Evolutionary conservation across 1,284 basidiomycete genomes (phyloP).

Genomic region (Naganishia cerealis): DNA sequence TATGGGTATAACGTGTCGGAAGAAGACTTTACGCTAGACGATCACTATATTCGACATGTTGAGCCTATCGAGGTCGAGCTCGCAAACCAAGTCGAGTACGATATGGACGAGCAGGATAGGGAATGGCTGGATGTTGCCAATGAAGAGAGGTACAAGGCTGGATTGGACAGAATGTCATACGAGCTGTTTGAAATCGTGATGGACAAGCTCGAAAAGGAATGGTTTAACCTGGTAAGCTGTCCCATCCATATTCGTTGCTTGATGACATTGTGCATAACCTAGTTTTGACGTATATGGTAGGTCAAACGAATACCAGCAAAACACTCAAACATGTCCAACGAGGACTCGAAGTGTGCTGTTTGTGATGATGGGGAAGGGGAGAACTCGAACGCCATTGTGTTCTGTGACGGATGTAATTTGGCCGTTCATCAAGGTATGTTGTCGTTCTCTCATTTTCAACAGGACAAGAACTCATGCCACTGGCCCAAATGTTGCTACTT

Average conservation of each 20-base stretch:
- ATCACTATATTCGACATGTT: conserved; percentile 84
- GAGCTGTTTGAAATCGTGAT: conserved; percentile 95
- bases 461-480: not conserved
- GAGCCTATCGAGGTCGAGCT: conserved; percentile 92
- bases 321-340: conserved; percentile 75
- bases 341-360: conserved; percentile 92
- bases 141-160: conserved; percentile 73
- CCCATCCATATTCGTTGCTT: not conserved
- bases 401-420: conserved; percentile 98
- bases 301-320: conserved; percentile 82
- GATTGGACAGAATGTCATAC: conserved; percentile 71
- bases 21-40: conserved; percentile 61
- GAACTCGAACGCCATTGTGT: conserved; percentile 98
- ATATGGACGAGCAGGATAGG: conserved; percentile 98
- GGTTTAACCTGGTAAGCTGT: conserved; percentile 82
- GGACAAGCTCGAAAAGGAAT: conserved; percentile 97
- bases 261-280: conserved; percentile 12
- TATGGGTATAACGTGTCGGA: conserved; percentile 48
- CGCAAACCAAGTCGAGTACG: conserved; percentile 92
- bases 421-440: conserved; percentile 91
- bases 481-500: conserved; percentile 9
- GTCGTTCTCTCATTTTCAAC: no score
- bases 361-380: conserved; percentile 98
- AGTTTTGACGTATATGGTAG: conserved; percentile 53
- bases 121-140: conserved; percentile 93